A percentile compares a stretch with the other conserved stretches of the same genome.
phyloP scores from a whole-genome alignment of 306 rosid species.

The Arachis hypogaea region DNA sequence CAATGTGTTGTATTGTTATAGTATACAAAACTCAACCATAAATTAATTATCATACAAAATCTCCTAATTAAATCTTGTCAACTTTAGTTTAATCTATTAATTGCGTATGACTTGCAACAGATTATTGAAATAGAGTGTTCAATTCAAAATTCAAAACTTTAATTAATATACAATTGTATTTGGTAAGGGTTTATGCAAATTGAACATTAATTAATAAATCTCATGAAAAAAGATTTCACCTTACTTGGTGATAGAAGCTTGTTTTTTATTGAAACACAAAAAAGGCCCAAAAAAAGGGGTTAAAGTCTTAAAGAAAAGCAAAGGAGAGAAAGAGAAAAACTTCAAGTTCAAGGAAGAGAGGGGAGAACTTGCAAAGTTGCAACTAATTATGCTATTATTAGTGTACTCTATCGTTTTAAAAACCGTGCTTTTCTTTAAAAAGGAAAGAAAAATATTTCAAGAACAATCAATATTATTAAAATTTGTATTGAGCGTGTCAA shows the following conservation, averaged over 20 bases:
- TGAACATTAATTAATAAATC: neutral
- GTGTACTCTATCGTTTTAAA: too few species aligned
- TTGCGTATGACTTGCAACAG: neutral
- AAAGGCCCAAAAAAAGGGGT: neutral
- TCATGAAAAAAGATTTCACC: neutral
- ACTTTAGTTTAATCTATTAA: neutral
- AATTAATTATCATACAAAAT: neutral
- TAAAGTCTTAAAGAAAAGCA: neutral
- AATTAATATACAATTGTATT: neutral
- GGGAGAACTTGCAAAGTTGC: neutral
- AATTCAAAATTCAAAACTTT: neutral
- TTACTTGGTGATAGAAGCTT: neutral
- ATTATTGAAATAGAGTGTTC: neutral
- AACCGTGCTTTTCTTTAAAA: too few species aligned
- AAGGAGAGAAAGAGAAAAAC: neutral
- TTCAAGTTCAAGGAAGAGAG: neutral
- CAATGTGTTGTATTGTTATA: neutral
- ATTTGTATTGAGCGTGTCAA: too few species aligned
- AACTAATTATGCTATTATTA: neutral
- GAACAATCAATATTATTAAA: too few species aligned
- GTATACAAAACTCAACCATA: neutral
- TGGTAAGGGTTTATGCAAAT: neutral
- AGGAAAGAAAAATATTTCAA: too few species aligned
- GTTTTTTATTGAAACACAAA: constrained; percentile 1
- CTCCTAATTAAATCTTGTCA: neutral